phyloP scores from a whole-genome alignment of 805 yeast species.

The Hemisphaericaspora nanyangensis region DNA sequence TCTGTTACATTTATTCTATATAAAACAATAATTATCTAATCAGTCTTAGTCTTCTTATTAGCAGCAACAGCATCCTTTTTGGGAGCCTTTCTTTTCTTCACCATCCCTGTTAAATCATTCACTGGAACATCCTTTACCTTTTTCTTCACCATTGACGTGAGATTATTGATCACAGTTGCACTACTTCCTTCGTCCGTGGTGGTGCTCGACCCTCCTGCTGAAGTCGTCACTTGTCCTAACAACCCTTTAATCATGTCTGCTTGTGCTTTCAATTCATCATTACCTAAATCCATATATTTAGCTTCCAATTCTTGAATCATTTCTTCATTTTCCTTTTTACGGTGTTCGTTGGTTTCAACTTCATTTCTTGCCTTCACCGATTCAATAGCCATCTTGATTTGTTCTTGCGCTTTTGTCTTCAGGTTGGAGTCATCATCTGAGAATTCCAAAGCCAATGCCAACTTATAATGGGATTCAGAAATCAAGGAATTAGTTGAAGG shows the following conservation, averaged over 20 bases:
- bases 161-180: constrained; percentile 45
- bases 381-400: constrained; percentile 50
- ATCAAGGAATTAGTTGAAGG: constrained; percentile 48
- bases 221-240: constrained; percentile 42
- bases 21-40: background rate
- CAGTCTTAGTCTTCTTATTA: constrained; percentile 2
- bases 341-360: constrained; percentile 37
- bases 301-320: constrained; percentile 53
- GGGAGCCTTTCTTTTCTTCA: constrained; percentile 48
- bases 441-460: constrained; percentile 76
- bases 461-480: constrained; percentile 77
- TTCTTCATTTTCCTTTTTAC: constrained; percentile 42
- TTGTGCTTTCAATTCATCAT: constrained; percentile 47
- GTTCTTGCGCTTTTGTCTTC: constrained; percentile 49
- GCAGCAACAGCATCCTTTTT: constrained; percentile 5
- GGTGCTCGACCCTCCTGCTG: constrained; percentile 12
- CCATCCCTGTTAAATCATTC: constrained; percentile 61
- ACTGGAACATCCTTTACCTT: constrained; percentile 35
- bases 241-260: constrained; percentile 53
- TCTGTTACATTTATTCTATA: too few relatives aligned
- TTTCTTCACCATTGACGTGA: constrained; percentile 40
- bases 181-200: constrained; percentile 9
- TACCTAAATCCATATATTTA: constrained; percentile 51
- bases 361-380: constrained; percentile 38
- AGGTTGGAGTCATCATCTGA: constrained; percentile 48